Evolutionary conservation across 805 yeast species (phyloP).

Genomic region (Starmerella bombicola): DNA sequence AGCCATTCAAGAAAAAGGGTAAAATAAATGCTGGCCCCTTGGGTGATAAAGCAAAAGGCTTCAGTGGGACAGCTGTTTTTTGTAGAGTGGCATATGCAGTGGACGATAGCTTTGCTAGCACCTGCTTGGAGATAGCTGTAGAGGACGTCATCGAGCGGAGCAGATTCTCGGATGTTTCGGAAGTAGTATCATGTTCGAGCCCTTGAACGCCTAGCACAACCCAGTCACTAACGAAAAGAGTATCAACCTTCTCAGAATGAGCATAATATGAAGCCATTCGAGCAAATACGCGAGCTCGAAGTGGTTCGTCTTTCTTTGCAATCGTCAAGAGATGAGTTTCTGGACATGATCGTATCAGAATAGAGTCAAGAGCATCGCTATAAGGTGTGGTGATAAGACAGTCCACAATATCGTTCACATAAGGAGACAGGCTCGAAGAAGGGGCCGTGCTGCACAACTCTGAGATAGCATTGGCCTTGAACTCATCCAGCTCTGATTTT

Average conservation of each 20-base stretch:
- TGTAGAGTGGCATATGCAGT: constrained; percentile 69
- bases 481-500: constrained; percentile 27
- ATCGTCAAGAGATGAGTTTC: constrained; percentile 50
- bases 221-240: constrained; percentile 63
- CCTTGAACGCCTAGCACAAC: constrained; percentile 47
- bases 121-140: constrained; percentile 59
- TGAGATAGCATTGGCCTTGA: constrained; percentile 51
- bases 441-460: constrained; percentile 29
- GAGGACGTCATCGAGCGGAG: constrained; percentile 44
- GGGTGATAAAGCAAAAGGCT: constrained; percentile 50
- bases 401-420: constrained; percentile 61
- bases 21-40: constrained; percentile 78
- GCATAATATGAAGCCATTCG: constrained; percentile 62
- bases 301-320: constrained; percentile 62
- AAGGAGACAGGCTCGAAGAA: constrained; percentile 23
- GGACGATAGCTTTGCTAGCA: constrained; percentile 60
- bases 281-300: constrained; percentile 37
- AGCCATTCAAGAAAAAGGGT: constrained; percentile 87
- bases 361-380: constrained; percentile 42
- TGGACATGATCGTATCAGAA: constrained; percentile 47
- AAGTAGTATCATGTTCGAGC: constrained; percentile 53
- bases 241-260: constrained; percentile 31
- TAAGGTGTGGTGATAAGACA: constrained; percentile 40
- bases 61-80: constrained; percentile 50
- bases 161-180: constrained; percentile 47